Evolutionary conservation across 495 filamentous ascomycete species (phyloP).

Genomic region (Trichocladium uniseriatum): DNA sequence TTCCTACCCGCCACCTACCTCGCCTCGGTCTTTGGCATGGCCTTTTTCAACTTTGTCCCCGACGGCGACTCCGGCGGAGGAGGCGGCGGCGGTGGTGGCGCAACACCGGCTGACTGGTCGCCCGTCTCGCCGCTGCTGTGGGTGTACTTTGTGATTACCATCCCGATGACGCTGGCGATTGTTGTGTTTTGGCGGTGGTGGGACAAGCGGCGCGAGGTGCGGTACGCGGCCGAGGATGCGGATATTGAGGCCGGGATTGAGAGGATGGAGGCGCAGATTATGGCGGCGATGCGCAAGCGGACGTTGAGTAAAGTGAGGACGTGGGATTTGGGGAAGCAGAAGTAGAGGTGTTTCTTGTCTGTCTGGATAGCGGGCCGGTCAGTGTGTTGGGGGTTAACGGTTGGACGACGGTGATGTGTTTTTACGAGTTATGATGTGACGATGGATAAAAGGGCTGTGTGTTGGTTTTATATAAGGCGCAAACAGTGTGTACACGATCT

Average conservation of each 20-base stretch:
- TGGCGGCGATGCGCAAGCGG: constrained; percentile 43
- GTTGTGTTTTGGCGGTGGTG: constrained; percentile 39
- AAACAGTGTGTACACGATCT: too few relatives aligned
- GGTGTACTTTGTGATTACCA: constrained; percentile 46
- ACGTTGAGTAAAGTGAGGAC: constrained; percentile 44
- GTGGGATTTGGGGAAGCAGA: constrained; percentile 31
- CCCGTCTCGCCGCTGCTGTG: constrained; percentile 38
- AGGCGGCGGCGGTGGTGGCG: not conserved
- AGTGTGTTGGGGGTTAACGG: too few relatives aligned
- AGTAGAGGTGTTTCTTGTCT: too few relatives aligned
- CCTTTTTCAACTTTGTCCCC: constrained; percentile 44
- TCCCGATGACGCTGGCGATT: constrained; percentile 41
- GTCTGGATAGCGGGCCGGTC: too few relatives aligned
- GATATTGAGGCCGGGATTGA: constrained; percentile 45
- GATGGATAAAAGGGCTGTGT: not conserved
- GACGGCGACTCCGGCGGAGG: too few relatives aligned
- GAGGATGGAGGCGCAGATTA: constrained; percentile 45
- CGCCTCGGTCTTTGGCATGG: constrained; percentile 47
- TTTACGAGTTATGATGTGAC: not conserved
- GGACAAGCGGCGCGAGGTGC: constrained; percentile 36
- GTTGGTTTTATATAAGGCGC: not conserved
- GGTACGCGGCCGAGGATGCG: constrained; percentile 36
- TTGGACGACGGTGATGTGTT: not conserved
- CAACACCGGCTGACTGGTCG: not conserved
- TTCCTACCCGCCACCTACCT: constrained; percentile 48